These are phyloP conservation scores for Cyberlindnera sargentensis DNA, from an alignment of 805 yeast genomes.

Conservation along the genomic window DNA sequence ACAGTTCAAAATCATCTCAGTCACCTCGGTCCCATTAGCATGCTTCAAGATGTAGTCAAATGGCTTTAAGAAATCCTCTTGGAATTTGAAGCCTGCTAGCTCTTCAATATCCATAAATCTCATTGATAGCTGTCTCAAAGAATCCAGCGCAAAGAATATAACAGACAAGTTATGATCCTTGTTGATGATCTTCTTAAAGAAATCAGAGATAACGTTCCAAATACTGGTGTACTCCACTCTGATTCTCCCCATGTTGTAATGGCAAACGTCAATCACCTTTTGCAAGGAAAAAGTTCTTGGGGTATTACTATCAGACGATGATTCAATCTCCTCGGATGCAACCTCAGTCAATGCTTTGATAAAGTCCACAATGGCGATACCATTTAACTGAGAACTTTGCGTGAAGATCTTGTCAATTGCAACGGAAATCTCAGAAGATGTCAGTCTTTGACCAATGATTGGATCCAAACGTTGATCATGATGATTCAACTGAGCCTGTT, in stretches of 20 bases:
- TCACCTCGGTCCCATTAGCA: slow-evolving; percentile 62
- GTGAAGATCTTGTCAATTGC: slow-evolving; percentile 84
- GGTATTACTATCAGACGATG: slow-evolving; percentile 70
- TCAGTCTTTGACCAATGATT: slow-evolving; percentile 48
- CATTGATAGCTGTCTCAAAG: slow-evolving; percentile 86
- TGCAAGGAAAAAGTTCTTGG: slow-evolving; percentile 92
- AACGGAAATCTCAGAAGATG: slow-evolving; percentile 65
- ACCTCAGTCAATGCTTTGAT: slow-evolving; percentile 83
- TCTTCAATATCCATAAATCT: slow-evolving; percentile 92
- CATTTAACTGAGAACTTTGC: slow-evolving; percentile 70
- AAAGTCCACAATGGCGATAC: slow-evolving; percentile 80
- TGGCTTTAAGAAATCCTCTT: slow-evolving; percentile 87
- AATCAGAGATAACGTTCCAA: slow-evolving; percentile 90
- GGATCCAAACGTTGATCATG: slow-evolving; percentile 62
- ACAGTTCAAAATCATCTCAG: slow-evolving; percentile 87
- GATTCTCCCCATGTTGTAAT: slow-evolving; percentile 94
- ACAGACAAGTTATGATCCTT: slow-evolving; percentile 61
- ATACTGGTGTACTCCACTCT: slow-evolving; percentile 94
- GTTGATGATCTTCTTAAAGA: slow-evolving; percentile 80
- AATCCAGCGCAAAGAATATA: slow-evolving; percentile 87
- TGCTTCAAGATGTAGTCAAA: slow-evolving; percentile 72
- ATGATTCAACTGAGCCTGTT: slow-evolving; percentile 62
- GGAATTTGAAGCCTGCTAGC: slow-evolving; percentile 91
- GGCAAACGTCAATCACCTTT: slow-evolving; percentile 94
- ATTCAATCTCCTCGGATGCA: slow-evolving; percentile 83